These are phyloP conservation scores for Dictyostelium discoideum DNA, from an alignment of 78 protist species.

Conservation along the genomic window dicty_2.7 NC_007088.5:5425501-5426000, in stretches of 20 bases:
- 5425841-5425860: constrained; percentile 72
- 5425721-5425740: constrained; percentile 9
- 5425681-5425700: constrained; percentile 50
- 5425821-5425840: constrained; percentile 54
- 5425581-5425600: constrained; percentile 72
- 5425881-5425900: constrained; percentile 56
- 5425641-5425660: constrained; percentile 3
- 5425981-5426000: background rate
- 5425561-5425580: constrained; percentile 75
- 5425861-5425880: constrained; percentile 38
- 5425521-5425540: constrained; percentile 59
- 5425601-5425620: constrained; percentile 72
- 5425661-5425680: constrained; percentile 33
- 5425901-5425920: constrained; percentile 40
- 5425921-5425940: constrained; percentile 38
- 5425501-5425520: constrained; percentile 49
- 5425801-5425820: background rate
- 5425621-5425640: constrained; percentile 16
- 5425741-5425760: constrained; percentile 54
- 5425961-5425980: background rate
- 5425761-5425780: constrained; percentile 72
- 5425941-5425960: constrained; percentile 70
- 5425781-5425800: constrained; percentile 81
- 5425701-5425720: constrained; percentile 62
- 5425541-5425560: constrained; percentile 71